phyloP scores from a whole-genome alignment of 805 yeast genomes.

The Candida mattraensis region DNA sequence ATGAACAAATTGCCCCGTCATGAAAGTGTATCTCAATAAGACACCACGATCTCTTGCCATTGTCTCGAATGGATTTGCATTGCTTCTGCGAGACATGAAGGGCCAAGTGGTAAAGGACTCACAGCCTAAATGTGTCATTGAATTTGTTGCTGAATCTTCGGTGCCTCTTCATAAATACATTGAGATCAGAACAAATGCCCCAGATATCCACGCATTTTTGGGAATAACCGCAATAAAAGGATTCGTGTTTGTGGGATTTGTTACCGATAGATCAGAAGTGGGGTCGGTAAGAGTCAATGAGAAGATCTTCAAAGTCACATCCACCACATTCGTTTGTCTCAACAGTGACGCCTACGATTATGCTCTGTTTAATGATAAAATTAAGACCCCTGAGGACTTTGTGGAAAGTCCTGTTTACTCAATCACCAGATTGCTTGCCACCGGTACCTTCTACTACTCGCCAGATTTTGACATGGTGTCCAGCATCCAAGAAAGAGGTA shows the following conservation, averaged over 20 bases:
- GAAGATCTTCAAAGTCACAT: conserved; percentile 51
- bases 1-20: too few relatives aligned
- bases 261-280: conserved; percentile 52
- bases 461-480: conserved; percentile 46
- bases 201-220: conserved; percentile 48
- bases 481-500: conserved; percentile 45
- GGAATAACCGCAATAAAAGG: conserved; percentile 61
- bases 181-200: conserved; percentile 36
- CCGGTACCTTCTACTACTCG: conserved; percentile 51
- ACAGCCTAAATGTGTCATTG: conserved; percentile 48
- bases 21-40: conserved; percentile 64
- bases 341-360: conserved; percentile 56
- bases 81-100: conserved; percentile 53
- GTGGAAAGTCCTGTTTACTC: conserved; percentile 42
- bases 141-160: conserved; percentile 45
- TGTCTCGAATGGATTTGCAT: conserved; percentile 55
- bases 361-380: conserved; percentile 18
- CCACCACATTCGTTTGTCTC: conserved; percentile 65
- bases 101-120: conserved; percentile 25
- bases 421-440: conserved; percentile 42
- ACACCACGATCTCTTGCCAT: conserved; percentile 71
- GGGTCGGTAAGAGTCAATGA: conserved; percentile 62
- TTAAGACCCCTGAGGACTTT: conserved; percentile 19
- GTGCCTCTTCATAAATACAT: conserved; percentile 41
- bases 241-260: conserved; percentile 54